phyloP scores from a whole-genome alignment of 805 yeast genomes.

The Yamadazyma endophytica region DNA sequence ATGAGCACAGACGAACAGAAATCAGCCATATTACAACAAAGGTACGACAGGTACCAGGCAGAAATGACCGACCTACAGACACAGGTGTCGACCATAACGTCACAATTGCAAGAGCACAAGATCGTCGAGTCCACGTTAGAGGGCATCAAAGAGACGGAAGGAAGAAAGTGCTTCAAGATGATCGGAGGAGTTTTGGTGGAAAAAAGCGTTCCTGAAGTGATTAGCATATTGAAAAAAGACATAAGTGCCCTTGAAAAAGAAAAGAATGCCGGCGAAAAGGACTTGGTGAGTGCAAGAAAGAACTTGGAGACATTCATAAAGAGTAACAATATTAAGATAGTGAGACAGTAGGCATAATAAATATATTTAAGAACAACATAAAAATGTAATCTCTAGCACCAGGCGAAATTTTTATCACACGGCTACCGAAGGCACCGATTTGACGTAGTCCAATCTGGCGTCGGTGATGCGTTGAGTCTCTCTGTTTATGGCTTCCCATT shows the following conservation, averaged over 20 bases:
- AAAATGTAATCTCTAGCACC: background rate
- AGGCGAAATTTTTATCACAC: background rate
- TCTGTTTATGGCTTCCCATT: constrained; percentile 85
- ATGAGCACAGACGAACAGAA: constrained; percentile 21
- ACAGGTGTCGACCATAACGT: constrained; percentile 28
- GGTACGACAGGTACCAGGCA: constrained; percentile 38
- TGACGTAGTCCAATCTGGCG: constrained; percentile 33
- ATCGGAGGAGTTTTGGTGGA: constrained; percentile 90
- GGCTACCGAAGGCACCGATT: constrained; percentile 17
- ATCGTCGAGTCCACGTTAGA: constrained; percentile 39
- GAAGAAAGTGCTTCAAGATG: constrained; percentile 86
- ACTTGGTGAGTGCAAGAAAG: constrained; percentile 22
- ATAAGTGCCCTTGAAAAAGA: constrained; percentile 18
- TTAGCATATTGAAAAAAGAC: constrained; percentile 23
- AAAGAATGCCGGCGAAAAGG: constrained; percentile 21
- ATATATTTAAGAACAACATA: constrained; percentile 1
- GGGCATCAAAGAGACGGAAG: constrained; percentile 33
- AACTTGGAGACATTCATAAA: constrained; percentile 39
- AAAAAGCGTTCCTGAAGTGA: constrained; percentile 73
- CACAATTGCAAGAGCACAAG: constrained; percentile 37
- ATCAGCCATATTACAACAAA: constrained; percentile 38
- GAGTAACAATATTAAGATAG: constrained; percentile 38
- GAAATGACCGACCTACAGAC: constrained; percentile 34
- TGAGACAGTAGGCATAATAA: constrained; percentile 17
- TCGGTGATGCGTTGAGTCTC: constrained; percentile 37